Conservation (phyloP, 129 eudicot species). For the Tanacetum coccineum region DNA sequence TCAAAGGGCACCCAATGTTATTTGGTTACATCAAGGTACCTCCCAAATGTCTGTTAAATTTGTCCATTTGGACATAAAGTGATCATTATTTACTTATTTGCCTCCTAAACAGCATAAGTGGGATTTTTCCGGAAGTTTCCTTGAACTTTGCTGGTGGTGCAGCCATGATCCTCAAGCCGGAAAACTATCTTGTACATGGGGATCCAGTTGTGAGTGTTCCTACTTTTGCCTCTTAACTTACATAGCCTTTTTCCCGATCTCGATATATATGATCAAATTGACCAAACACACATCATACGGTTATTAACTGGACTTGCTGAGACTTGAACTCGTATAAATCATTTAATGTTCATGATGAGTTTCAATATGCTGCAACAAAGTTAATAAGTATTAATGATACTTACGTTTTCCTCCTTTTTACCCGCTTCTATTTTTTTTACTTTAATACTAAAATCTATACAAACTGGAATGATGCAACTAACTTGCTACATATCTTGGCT, state of each 20-base stretch:
- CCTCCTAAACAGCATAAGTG: slow-evolving; percentile 47
- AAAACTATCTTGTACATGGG: slow-evolving; percentile 68
- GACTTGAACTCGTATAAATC: no score
- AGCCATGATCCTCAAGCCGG: slow-evolving; percentile 67
- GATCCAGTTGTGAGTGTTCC: slow-evolving; percentile 67
- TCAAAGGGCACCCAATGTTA: slow-evolving; percentile 70
- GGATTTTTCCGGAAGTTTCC: slow-evolving; percentile 66
- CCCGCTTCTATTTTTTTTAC: neutral
- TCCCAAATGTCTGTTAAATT: neutral
- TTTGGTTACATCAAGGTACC: slow-evolving; percentile 58
- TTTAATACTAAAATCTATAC: neutral
- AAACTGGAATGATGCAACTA: neutral
- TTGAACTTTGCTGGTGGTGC: slow-evolving; percentile 97
- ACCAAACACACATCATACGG: neutral
- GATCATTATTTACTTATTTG: neutral
- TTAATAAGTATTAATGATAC: neutral
- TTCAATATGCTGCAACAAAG: neutral
- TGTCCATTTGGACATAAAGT: slow-evolving; percentile 18
- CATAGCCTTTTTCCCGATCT: neutral
- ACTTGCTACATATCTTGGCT: neutral
- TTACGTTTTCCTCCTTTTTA: neutral
- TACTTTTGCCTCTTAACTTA: neutral
- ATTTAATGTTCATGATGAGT: neutral
- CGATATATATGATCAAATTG: neutral
- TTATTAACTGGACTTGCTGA: neutral